phyloP scores from a whole-genome alignment of 73 alveolate genomes.

The Blepharisma stoltei region DNA sequence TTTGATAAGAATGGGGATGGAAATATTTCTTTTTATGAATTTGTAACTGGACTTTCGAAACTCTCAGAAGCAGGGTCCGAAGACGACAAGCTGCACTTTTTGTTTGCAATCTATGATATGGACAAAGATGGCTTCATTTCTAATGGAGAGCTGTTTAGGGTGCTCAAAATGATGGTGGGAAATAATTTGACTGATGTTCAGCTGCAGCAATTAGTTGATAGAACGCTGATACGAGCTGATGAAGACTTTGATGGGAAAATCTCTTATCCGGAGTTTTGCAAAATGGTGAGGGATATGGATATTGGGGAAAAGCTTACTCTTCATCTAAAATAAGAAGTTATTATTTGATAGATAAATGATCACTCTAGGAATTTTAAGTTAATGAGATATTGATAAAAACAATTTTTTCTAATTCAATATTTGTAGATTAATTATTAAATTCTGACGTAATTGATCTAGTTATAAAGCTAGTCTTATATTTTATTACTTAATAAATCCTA shows the following conservation, averaged over 20 bases:
- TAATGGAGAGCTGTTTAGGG: slow-evolving; percentile 94
- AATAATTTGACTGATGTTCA: slow-evolving; percentile 92
- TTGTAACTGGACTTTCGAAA: slow-evolving; percentile 88
- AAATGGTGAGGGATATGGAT: slow-evolving; percentile 8
- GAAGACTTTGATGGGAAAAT: slow-evolving; percentile 96
- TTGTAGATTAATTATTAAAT: too few relatives aligned
- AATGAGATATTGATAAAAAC: too few relatives aligned
- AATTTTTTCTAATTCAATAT: too few relatives aligned
- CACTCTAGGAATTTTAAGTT: too few relatives aligned
- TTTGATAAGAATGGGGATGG: slow-evolving; percentile 94
- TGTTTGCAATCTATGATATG: slow-evolving; percentile 92
- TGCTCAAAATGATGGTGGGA: slow-evolving; percentile 97
- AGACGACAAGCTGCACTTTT: slow-evolving; percentile 90
- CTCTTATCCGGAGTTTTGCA: slow-evolving; percentile 90
- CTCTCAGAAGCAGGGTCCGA: slow-evolving; percentile 80
- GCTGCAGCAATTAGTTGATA: slow-evolving; percentile 91
- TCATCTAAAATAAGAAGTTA: slow-evolving; percentile 6
- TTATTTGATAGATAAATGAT: too few relatives aligned
- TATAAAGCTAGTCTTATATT: too few relatives aligned
- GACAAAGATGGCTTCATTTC: slow-evolving; percentile 93
- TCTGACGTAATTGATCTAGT: too few relatives aligned
- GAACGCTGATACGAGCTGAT: slow-evolving; percentile 96
- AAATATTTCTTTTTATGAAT: slow-evolving; percentile 89
- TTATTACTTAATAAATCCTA: too few relatives aligned
- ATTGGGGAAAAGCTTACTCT: slow-evolving; percentile 25